A percentile compares a stretch with the other conserved stretches of the same genome.
These are phyloP conservation scores for Lentinula edodes DNA, from an alignment of 768 basidiomycete genomes.

Conservation along the genomic window DNA sequence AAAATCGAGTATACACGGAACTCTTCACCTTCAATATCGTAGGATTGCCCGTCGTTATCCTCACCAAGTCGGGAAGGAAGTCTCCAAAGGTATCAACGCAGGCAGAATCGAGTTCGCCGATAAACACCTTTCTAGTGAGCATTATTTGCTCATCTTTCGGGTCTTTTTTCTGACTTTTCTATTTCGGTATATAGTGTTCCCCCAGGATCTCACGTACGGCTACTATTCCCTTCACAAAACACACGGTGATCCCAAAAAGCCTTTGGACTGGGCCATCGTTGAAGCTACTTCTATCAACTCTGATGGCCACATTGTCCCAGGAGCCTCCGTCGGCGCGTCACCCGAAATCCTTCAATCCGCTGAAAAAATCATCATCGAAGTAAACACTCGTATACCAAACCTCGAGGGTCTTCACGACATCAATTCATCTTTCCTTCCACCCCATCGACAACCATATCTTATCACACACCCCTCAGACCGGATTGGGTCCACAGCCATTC, in stretches of 20 bases:
- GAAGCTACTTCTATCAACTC: conserved; percentile 45
- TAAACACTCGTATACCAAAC: conserved; percentile 41
- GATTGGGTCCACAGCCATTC: conserved; percentile 38
- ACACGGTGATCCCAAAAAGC: conserved; percentile 38
- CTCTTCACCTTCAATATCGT: neutral
- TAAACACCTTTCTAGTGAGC: conserved; percentile 41
- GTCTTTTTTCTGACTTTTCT: neutral
- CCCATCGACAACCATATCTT: conserved; percentile 38
- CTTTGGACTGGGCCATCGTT: conserved; percentile 44
- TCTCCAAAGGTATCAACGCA: conserved; percentile 42
- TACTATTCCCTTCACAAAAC: conserved; percentile 39
- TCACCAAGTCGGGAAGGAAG: conserved; percentile 45
- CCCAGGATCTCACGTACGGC: conserved; percentile 42
- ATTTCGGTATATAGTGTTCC: conserved; percentile 32
- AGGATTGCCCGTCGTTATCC: conserved; percentile 41
- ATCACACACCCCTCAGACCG: conserved; percentile 38
- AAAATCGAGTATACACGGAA: no score
- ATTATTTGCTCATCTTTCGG: neutral
- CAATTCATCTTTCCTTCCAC: conserved; percentile 37
- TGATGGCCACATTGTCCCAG: conserved; percentile 41
- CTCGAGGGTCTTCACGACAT: conserved; percentile 45
- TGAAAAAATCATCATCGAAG: conserved; percentile 45
- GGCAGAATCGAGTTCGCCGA: conserved; percentile 43
- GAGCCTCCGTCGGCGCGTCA: conserved; percentile 42
- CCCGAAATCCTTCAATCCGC: conserved; percentile 44